A percentile compares a stretch with the other conserved stretches of the same genome.
Conservation (phyloP, 2,329 filamentous ascomycete genomes). For the Colletotrichum incanum region DNA sequence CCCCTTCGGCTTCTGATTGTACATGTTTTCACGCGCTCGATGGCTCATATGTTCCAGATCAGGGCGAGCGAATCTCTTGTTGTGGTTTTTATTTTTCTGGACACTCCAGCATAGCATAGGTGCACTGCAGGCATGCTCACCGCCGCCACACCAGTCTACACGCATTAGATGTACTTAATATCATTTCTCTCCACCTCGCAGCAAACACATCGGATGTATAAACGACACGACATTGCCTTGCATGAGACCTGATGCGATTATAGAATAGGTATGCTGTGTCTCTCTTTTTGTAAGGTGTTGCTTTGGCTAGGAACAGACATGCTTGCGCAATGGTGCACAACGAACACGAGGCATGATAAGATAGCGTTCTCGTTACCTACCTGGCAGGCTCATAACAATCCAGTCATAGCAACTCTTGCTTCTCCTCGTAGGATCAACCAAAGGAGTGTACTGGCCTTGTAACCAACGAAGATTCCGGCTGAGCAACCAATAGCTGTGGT, state of each 20-base stretch:
- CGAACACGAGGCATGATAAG: neutral
- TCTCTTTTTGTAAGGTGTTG: neutral
- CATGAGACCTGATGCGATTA: neutral
- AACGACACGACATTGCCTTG: neutral
- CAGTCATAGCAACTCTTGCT: neutral
- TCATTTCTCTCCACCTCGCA: slow-evolving; percentile 9
- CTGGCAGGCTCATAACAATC: neutral
- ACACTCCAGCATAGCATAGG: slow-evolving; percentile 35
- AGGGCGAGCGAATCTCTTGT: slow-evolving; percentile 24
- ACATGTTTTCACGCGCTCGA: slow-evolving; percentile 11
- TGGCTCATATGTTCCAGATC: neutral
- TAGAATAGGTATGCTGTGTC: neutral
- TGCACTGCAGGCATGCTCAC: slow-evolving; percentile 20
- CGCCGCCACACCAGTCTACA: slow-evolving; percentile 26
- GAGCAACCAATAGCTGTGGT: too few relatives aligned
- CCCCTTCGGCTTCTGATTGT: slow-evolving; percentile 65
- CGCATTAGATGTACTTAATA: slow-evolving; percentile 40
- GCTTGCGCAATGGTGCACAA: neutral
- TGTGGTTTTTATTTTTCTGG: slow-evolving; percentile 30
- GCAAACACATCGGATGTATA: neutral
- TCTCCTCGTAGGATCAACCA: neutral
- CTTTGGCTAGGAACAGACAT: neutral
- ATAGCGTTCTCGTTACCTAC: neutral
- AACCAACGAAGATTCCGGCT: neutral
- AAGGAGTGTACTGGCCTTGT: neutral